phyloP scores from a whole-genome alignment of 2,329 filamentous ascomycete genomes.

The Pochonia chlamydosporia region DNA sequence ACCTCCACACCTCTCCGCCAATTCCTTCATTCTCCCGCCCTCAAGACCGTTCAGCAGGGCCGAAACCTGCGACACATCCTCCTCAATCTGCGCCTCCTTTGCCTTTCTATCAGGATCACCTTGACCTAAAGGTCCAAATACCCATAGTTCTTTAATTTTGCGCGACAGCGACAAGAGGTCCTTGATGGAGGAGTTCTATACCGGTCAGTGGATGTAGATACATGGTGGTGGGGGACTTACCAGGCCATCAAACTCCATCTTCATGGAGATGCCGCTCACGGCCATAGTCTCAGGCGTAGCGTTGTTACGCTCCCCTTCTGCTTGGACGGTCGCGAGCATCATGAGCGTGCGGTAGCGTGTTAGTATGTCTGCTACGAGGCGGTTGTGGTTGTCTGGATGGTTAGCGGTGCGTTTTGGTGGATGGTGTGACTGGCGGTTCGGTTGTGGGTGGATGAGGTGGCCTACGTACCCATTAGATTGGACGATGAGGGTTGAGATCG shows the following conservation, averaged over 20 bases:
- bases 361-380: slow-evolving; percentile 38
- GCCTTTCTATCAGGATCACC: slow-evolving; percentile 28
- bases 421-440: background rate
- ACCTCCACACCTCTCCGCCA: slow-evolving; percentile 31
- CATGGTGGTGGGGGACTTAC: slow-evolving; percentile 21
- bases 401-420: background rate
- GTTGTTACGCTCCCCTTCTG: slow-evolving; percentile 31
- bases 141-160: slow-evolving; percentile 40
- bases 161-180: slow-evolving; percentile 38
- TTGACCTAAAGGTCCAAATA: slow-evolving; percentile 35
- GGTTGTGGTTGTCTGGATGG: slow-evolving; percentile 36
- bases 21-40: slow-evolving; percentile 22
- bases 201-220: background rate
- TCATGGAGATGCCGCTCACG: slow-evolving; percentile 37
- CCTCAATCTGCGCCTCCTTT: slow-evolving; percentile 30
- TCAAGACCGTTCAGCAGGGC: slow-evolving; percentile 30
- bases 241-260: slow-evolving; percentile 39
- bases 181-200: slow-evolving; percentile 36
- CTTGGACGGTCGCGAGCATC: slow-evolving; percentile 37
- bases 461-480: slow-evolving; percentile 29
- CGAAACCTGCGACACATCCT: slow-evolving; percentile 28
- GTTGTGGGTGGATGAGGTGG: background rate
- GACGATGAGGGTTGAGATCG: slow-evolving; percentile 24
- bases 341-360: slow-evolving; percentile 37
- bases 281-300: slow-evolving; percentile 35